phyloP scores from a whole-genome alignment of 2,329 filamentous ascomycete genomes.

The Endothia cerciana region DNA sequence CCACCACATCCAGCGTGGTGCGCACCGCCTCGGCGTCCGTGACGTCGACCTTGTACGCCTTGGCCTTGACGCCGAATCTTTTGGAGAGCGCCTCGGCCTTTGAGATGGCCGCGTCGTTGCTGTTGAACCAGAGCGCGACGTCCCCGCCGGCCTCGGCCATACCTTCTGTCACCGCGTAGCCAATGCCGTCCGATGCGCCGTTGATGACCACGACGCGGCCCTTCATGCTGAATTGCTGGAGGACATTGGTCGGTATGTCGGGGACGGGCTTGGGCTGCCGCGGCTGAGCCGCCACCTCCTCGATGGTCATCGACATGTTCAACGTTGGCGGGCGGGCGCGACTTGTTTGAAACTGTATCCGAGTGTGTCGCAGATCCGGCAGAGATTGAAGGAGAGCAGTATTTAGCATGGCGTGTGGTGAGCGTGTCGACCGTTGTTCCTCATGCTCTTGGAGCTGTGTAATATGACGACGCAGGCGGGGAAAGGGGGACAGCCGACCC shows the following conservation, averaged over 20 bases:
- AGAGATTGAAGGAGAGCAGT: neutral
- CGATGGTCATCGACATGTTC: conserved; percentile 45
- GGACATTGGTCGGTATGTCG: conserved; percentile 45
- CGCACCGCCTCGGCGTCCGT: conserved; percentile 44
- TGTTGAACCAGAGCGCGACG: conserved; percentile 47
- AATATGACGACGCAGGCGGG: neutral
- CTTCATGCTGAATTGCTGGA: conserved; percentile 48
- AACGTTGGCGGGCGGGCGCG: neutral
- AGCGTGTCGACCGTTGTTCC: neutral
- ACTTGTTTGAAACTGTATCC: neutral
- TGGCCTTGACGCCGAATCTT: conserved; percentile 43
- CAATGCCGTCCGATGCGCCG: conserved; percentile 51
- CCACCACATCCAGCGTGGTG: conserved; percentile 39
- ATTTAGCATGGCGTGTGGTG: neutral
- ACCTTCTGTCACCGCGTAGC: conserved; percentile 47
- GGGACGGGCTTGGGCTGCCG: conserved; percentile 45
- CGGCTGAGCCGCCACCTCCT: conserved; percentile 37
- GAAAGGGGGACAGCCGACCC: conserved; percentile 16
- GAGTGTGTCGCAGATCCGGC: neutral
- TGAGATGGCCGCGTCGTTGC: conserved; percentile 35
- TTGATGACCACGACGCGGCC: conserved; percentile 49
- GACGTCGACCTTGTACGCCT: conserved; percentile 50
- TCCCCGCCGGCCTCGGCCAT: conserved; percentile 50
- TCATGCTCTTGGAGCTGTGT: neutral
- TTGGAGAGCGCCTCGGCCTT: conserved; percentile 44